These are phyloP conservation scores for Blastobotrys raffinosifermentans DNA, from an alignment of 1,139 yeast species.

Conservation along the genomic window DNA sequence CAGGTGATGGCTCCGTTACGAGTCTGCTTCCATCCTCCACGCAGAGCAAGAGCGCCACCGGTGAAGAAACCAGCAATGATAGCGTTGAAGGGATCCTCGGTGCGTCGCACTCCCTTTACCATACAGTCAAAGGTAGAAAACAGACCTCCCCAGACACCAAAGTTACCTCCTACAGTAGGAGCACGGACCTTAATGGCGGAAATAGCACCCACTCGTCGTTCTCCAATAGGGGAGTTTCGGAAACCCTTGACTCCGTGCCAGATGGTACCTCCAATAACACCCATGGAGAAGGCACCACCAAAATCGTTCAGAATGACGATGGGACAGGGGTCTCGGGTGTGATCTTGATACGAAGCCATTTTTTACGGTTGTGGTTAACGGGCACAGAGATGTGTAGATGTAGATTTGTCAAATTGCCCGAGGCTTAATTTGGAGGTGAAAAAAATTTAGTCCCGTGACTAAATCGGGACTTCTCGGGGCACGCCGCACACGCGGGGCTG, in stretches of 20 bases:
- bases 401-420: too few species aligned
- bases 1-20: slow-evolving; percentile 96
- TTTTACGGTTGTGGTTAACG: too few species aligned
- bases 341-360: too few species aligned
- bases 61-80: slow-evolving; percentile 97
- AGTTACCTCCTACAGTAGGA: slow-evolving; percentile 98
- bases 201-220: slow-evolving; percentile 83
- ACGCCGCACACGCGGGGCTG: too few species aligned
- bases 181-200: slow-evolving; percentile 94
- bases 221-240: slow-evolving; percentile 94
- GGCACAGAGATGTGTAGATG: too few species aligned
- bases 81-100: slow-evolving; percentile 98
- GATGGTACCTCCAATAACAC: slow-evolving; percentile 92
- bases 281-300: slow-evolving; percentile 99
- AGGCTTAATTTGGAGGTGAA: too few species aligned
- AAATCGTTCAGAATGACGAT: slow-evolving; percentile 91
- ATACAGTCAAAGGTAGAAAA: slow-evolving; percentile 94
- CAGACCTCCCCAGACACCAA: slow-evolving; percentile 99
- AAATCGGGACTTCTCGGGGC: too few species aligned
- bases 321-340: slow-evolving; percentile 99
- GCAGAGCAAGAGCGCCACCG: slow-evolving; percentile 95
- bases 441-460: too few species aligned
- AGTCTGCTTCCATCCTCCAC: slow-evolving; percentile 98
- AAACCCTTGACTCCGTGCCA: slow-evolving; percentile 99
- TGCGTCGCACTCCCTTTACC: slow-evolving; percentile 89